Base-by-base conservation (phyloP, 805 yeast species). In the Ogataea populi-albae region DNA sequence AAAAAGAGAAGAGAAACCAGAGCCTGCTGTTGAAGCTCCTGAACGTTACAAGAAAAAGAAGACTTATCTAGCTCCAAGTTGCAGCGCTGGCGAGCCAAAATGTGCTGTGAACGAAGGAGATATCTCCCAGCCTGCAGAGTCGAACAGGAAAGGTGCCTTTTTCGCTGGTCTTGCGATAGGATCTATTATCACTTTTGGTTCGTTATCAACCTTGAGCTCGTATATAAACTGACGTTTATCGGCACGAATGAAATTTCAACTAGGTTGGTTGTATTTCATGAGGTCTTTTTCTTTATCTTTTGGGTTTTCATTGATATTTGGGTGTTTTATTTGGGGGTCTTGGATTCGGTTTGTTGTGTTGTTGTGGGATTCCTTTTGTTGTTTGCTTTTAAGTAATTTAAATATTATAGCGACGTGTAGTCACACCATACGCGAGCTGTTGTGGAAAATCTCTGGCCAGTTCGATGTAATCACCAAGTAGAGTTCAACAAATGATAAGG, bases 381-480 rank as follows among this genome's bases (percentile, higher is more conserved):
- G 8, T 24, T 4, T 22, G 11, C 9, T 22, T 9, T 22, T 11
- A 9, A 22, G 18, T 22, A 32, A 26, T 6, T 8, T 11, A 6
- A 17, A 18, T 14, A 25, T 12, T 8, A 25, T 7, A 25, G 28
- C 15, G 18, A 30, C 5, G 19, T 15, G 9, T 14, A 28, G 20
- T 37, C 28, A 43, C n/a, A 35, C 57, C 11, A 46, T 30, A 17
- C 43, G 44, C 15, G 47, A 33, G 25, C 41, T 53, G 11, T 61
- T 64, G 23, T 57, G 61, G 31, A 77, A 55, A 14, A 79, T 68
- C 30, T 55, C 46, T 9, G 69, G 68, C 87, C 86, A 80, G 50
- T 78, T 67, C 5, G 75, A 70, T 25, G 50, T 57, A 23, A 56
- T 28, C 6, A 75, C 74, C 37, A 63, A 64, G 40, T 62, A 58